A percentile compares a stretch with the other conserved stretches of the same genome.
Conservation (phyloP, 2,329 filamentous ascomycete species). For the Aspergillus niger region DNA sequence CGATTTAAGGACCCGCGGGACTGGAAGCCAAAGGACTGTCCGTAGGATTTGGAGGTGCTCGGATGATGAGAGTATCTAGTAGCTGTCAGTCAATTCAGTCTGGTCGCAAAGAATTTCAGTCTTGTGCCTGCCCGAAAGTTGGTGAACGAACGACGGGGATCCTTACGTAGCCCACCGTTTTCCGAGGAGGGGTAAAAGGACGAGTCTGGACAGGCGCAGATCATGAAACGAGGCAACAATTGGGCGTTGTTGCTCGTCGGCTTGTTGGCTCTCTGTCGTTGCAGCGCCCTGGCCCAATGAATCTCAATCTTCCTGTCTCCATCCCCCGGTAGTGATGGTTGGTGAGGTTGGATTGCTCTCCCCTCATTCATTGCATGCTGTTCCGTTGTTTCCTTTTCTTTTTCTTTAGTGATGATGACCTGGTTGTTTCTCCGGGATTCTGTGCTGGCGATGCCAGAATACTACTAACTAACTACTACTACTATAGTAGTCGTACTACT, state of each 20-base stretch:
- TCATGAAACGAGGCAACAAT: slow-evolving; percentile 31
- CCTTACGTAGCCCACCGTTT: slow-evolving; percentile 23
- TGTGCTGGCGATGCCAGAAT: too few species aligned
- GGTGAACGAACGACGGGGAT: slow-evolving; percentile 14
- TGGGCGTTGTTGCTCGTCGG: slow-evolving; percentile 24
- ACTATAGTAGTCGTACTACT: too few species aligned
- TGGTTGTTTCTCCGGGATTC: too few species aligned
- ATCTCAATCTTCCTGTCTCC: neutral
- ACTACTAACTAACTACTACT: too few species aligned
- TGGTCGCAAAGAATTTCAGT: neutral
- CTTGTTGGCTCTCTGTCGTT: slow-evolving; percentile 12
- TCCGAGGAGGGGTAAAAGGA: slow-evolving; percentile 28
- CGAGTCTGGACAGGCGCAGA: slow-evolving; percentile 31
- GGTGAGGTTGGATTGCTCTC: neutral
- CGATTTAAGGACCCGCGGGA: neutral
- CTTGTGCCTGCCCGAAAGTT: slow-evolving; percentile 15
- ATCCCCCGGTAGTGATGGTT: neutral
- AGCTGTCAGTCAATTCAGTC: neutral
- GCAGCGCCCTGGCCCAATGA: slow-evolving; percentile 7
- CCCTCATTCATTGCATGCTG: too few species aligned
- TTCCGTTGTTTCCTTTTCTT: neutral
- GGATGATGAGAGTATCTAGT: neutral
- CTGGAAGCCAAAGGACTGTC: neutral
- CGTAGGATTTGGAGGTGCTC: neutral
- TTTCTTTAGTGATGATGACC: neutral